A percentile compares a stretch with the other conserved stretches of the same genome.
Conservation (phyloP, 2,329 filamentous ascomycete species). For the Epichloe hybrida region DNA sequence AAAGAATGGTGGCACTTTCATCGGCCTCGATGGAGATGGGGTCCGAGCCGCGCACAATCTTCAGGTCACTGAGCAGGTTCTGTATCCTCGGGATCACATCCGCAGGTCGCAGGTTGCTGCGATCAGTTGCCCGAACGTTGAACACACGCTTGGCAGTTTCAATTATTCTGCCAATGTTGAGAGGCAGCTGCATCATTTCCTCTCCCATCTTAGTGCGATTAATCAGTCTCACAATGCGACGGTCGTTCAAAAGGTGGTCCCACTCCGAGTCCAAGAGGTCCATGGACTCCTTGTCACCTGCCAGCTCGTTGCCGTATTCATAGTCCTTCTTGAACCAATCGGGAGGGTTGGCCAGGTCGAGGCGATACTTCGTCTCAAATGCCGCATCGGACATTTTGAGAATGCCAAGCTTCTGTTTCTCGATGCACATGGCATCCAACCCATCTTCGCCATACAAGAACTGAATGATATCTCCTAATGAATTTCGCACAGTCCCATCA, state of each 20-base stretch:
- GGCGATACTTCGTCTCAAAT: constrained; percentile 69
- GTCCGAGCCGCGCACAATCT: constrained; percentile 79
- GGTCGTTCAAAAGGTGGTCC: constrained; percentile 62
- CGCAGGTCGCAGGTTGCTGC: constrained; percentile 79
- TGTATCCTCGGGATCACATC: constrained; percentile 75
- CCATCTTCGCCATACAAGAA: constrained; percentile 98
- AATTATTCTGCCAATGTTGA: constrained; percentile 85
- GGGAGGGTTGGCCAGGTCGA: constrained; percentile 50
- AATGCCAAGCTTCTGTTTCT: constrained; percentile 81
- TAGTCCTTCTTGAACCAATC: constrained; percentile 47
- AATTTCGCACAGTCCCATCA: constrained; percentile 94
- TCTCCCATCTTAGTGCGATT: constrained; percentile 59
- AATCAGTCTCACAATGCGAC: constrained; percentile 58
- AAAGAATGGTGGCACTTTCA: constrained; percentile 72
- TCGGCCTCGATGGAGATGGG: constrained; percentile 75
- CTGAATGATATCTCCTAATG: constrained; percentile 87
- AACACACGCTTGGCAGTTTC: constrained; percentile 84
- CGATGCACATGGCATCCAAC: constrained; percentile 83
- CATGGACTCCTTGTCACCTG: constrained; percentile 79
- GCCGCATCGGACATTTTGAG: constrained; percentile 65
- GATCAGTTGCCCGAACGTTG: constrained; percentile 70
- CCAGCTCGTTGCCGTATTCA: constrained; percentile 75
- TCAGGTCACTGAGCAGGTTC: constrained; percentile 59
- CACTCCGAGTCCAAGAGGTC: constrained; percentile 78
- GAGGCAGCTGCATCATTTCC: constrained; percentile 76